Evolutionary conservation across 2,329 filamentous ascomycete genomes (phyloP).

Genomic region (Stagonosporopsis vannaccii): DNA sequence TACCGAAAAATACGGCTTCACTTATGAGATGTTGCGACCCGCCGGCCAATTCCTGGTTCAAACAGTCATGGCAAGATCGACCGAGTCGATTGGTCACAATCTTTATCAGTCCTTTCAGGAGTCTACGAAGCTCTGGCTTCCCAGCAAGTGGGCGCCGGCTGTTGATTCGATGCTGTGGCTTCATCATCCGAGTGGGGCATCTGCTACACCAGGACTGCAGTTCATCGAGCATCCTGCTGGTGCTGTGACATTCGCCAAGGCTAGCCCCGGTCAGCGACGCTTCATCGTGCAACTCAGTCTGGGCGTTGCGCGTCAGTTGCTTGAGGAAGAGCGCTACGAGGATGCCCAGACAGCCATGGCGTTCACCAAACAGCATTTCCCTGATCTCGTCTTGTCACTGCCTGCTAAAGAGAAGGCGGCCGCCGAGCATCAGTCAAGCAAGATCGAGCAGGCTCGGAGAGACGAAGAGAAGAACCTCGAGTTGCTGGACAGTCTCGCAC

Average conservation of each 20-base stretch:
- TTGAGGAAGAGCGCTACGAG: conserved; percentile 37
- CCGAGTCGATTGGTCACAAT: conserved; percentile 14
- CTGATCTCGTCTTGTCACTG: conserved; percentile 36
- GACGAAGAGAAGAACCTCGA: conserved; percentile 30
- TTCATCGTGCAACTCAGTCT: conserved; percentile 43
- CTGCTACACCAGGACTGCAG: conserved; percentile 28
- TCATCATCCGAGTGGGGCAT: conserved; percentile 36
- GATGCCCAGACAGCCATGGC: conserved; percentile 42
- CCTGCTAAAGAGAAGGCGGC: conserved; percentile 5
- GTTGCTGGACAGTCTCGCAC: conserved; percentile 35
- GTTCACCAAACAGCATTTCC: conserved; percentile 41
- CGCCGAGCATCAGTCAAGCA: background rate
- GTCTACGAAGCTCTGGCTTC: conserved; percentile 33
- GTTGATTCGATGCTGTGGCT: conserved; percentile 40
- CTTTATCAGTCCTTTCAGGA: conserved; percentile 38
- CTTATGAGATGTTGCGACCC: conserved; percentile 24
- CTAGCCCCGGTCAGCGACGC: conserved; percentile 19
- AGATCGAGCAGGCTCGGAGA: conserved; percentile 18
- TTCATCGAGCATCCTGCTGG: conserved; percentile 36
- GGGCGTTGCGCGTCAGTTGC: conserved; percentile 38
- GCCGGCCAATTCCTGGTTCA: conserved; percentile 38
- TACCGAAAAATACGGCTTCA: conserved; percentile 20
- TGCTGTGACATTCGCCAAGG: conserved; percentile 19
- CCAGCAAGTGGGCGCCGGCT: conserved; percentile 25
- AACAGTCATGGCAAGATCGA: conserved; percentile 27